Evolutionary conservation across 75 land plant genomes (phyloP).

Genomic region (Pseudotsuga menziesii): DNA sequence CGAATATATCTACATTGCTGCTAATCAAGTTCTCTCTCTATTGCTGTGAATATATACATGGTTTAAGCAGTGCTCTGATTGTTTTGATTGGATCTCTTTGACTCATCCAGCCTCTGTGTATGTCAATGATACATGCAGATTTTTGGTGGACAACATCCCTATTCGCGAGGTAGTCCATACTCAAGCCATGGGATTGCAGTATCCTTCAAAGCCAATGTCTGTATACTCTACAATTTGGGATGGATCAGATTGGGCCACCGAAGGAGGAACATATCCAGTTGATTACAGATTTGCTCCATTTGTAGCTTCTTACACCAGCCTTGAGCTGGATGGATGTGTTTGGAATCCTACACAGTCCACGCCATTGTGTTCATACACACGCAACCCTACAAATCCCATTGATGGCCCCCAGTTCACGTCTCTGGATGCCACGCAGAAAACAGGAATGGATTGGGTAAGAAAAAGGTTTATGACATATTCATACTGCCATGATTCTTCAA

Average conservation of each 20-base stretch:
- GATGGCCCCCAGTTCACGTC: conserved; percentile 26
- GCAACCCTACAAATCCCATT: conserved; percentile 23
- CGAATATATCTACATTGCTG: too few relatives aligned
- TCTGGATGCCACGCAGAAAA: conserved; percentile 21
- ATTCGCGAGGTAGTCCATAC: conserved; percentile 37
- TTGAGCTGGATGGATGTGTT: conserved; percentile 51
- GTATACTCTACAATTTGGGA: conserved; percentile 76
- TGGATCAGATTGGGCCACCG: conserved; percentile 74
- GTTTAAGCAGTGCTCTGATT: too few relatives aligned
- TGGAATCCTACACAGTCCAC: not conserved
- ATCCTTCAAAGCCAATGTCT: conserved; percentile 71
- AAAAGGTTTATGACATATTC: conserved; percentile 44
- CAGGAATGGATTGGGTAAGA: conserved; percentile 38
- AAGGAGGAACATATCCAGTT: conserved; percentile 66
- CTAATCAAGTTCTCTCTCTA: too few relatives aligned
- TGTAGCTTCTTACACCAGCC: conserved; percentile 29
- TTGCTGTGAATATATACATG: too few relatives aligned
- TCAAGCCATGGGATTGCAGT: conserved; percentile 19
- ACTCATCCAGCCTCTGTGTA: too few relatives aligned
- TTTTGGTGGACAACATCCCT: conserved; percentile 59
- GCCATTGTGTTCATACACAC: conserved; percentile 7
- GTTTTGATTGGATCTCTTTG: too few relatives aligned
- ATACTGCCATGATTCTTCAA: conserved; percentile 39
- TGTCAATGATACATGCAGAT: conserved; percentile 28
- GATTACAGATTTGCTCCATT: conserved; percentile 65